phyloP scores from a whole-genome alignment of 176 grass and related monocot species.

The Musa troglodytarum region DNA sequence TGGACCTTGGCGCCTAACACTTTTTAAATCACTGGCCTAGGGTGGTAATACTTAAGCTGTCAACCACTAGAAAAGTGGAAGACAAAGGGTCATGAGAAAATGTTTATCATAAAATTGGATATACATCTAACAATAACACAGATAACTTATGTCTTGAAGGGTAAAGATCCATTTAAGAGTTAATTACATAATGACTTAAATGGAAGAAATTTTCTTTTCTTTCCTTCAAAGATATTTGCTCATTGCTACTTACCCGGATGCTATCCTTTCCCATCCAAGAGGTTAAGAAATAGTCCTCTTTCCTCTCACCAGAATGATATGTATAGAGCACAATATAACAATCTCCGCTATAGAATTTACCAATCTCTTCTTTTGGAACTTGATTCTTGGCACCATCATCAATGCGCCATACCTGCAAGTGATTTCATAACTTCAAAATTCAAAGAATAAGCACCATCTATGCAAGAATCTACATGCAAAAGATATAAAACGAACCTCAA shows the following conservation, averaged over 20 bases:
- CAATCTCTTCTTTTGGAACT: slow-evolving; percentile 71
- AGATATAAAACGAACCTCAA: slow-evolving; percentile 52
- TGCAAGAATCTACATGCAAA: slow-evolving; percentile 11
- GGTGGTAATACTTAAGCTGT: too few species aligned
- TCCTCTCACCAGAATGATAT: slow-evolving; percentile 89
- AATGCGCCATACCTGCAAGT: slow-evolving; percentile 74
- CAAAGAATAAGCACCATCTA: slow-evolving; percentile 9
- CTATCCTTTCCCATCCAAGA: slow-evolving; percentile 92
- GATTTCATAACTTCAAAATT: slow-evolving; percentile 15
- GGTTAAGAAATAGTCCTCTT: slow-evolving; percentile 84
- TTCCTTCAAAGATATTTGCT: neutral
- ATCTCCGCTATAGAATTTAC: slow-evolving; percentile 91
- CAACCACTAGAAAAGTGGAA: too few species aligned
- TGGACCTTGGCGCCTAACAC: too few species aligned
- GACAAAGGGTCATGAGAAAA: too few species aligned
- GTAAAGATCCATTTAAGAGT: neutral
- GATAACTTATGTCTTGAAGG: neutral
- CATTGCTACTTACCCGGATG: slow-evolving; percentile 44
- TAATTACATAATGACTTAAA: neutral
- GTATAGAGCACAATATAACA: slow-evolving; percentile 88
- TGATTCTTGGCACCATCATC: slow-evolving; percentile 60
- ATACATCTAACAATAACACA: neutral
- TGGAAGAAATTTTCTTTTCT: neutral
- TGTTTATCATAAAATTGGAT: too few species aligned
- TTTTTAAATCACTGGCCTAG: too few species aligned